Conservation (phyloP, 495 filamentous ascomycete genomes). For the Penicillium silybi region DNA sequence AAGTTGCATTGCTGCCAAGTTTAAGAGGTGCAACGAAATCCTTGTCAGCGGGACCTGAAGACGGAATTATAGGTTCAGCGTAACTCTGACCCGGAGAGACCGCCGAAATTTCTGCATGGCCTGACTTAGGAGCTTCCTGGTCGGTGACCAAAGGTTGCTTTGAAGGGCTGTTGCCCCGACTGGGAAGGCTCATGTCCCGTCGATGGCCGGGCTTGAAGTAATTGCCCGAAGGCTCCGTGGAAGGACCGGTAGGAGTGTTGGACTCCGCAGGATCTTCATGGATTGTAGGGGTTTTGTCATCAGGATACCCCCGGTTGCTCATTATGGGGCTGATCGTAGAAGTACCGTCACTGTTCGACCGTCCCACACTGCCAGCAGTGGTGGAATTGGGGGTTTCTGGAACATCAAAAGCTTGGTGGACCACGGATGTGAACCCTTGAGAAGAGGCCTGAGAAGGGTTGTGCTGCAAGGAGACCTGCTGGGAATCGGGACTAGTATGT, state of each 20-base stretch:
- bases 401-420: slow-evolving; percentile 68
- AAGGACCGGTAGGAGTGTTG: slow-evolving; percentile 27
- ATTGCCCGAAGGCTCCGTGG: slow-evolving; percentile 8
- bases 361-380: slow-evolving; percentile 41
- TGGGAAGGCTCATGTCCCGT: slow-evolving; percentile 58
- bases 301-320: slow-evolving; percentile 35
- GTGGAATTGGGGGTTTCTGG: slow-evolving; percentile 54
- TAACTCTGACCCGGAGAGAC: slow-evolving; percentile 16
- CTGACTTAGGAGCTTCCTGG: slow-evolving; percentile 36
- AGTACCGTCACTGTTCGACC: slow-evolving; percentile 64
- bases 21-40: slow-evolving; percentile 43
- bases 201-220: slow-evolving; percentile 55
- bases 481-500: slow-evolving; percentile 9
- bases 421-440: slow-evolving; percentile 59
- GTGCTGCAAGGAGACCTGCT: slow-evolving; percentile 42
- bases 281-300: slow-evolving; percentile 54
- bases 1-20: slow-evolving; percentile 20
- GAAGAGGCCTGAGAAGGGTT: slow-evolving; percentile 44
- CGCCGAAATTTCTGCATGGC: slow-evolving; percentile 41
- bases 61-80: slow-evolving; percentile 15
- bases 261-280: slow-evolving; percentile 49
- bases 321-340: slow-evolving; percentile 68
- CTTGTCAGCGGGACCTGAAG: slow-evolving; percentile 31
- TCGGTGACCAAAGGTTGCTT: slow-evolving; percentile 50
- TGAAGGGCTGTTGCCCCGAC: slow-evolving; percentile 59